Evolutionary conservation across 768 basidiomycete species (phyloP), one percentile per base, ranked within the genome.

Genomic region (Phylloporus sp.): DNA sequence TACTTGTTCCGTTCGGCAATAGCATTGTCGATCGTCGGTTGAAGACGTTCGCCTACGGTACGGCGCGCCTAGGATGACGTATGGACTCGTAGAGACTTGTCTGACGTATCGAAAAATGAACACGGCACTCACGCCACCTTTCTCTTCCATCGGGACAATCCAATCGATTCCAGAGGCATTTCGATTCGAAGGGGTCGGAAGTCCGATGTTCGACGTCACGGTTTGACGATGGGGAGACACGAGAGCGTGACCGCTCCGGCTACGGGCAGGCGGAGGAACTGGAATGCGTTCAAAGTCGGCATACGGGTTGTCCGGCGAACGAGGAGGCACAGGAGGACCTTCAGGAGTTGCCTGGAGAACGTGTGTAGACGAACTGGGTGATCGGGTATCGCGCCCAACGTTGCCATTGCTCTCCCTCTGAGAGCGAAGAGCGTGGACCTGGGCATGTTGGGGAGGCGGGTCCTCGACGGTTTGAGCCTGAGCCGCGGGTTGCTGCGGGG

Each of bases 11-110:
- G 71, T 54, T 81, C 76, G 0, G n/a, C 11, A 7, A 55, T 56
- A 1, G 84, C 84, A 3, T 68, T 60, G 0, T 66, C 50, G 3
- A 85, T 59, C 0, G 82, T 86, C 4, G 79, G 78, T 15, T 68
- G 34, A 5, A 87, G 60, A 5, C 84, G 74, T 42, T 82, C 76
- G 9, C 69, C 69, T 0, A 82, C 61, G 0, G 75, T 77, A 45
- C 55, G 69, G 23, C 63, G 66, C 21, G 55, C 55, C 38, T 64
- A 37, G 26, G 4, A 49, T 13, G 14, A 39, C 20, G 18, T 7
- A 27, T 24, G 4, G n/a, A 31, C 8, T 7, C 24, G 6, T 21
- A 18, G 26, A 6, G 9, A 24, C 11, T 4, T 31, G 13, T 21
- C 11, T 21, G n/a, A 28, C 1, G n/a, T 3, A 10, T 21, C 15